Evolutionary conservation across 805 yeast species (phyloP).

Genomic region (Saturnispora bothae): DNA sequence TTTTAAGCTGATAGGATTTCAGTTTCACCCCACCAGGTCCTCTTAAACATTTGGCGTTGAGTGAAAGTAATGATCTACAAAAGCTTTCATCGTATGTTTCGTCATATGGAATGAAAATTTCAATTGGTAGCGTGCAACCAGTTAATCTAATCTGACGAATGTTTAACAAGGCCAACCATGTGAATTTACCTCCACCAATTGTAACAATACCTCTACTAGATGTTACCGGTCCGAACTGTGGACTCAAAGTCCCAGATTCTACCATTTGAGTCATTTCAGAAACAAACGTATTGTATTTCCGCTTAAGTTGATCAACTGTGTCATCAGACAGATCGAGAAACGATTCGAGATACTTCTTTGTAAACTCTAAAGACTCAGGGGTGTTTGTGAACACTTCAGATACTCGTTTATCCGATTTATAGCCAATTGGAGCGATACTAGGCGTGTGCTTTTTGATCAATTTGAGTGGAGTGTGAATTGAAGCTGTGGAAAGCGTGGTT

Average conservation of each 20-base stretch:
- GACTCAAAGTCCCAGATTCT: constrained; percentile 8
- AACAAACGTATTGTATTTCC: constrained; percentile 11
- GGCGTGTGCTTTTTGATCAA: neutral
- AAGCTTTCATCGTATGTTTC: constrained; percentile 37
- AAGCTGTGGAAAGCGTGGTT: too few relatives aligned
- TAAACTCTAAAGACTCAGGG: constrained; percentile 2
- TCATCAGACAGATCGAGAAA: constrained; percentile 7
- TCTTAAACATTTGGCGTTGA: constrained; percentile 37
- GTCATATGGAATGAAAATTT: constrained; percentile 35
- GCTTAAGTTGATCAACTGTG: constrained; percentile 26
- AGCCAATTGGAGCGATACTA: neutral
- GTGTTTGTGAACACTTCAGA: constrained; percentile 1
- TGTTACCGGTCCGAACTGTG: constrained; percentile 21
- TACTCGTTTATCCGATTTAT: neutral
- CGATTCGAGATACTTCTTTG: constrained; percentile 4
- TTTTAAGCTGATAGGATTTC: constrained; percentile 41
- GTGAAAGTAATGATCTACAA: constrained; percentile 34
- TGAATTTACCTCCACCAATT: constrained; percentile 43
- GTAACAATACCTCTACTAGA: constrained; percentile 31
- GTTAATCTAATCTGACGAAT: constrained; percentile 35
- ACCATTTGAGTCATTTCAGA: too few relatives aligned
- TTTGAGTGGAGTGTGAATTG: too few relatives aligned
- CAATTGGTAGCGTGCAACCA: constrained; percentile 40
- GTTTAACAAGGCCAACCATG: constrained; percentile 40
- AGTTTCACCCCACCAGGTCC: constrained; percentile 26